These are phyloP conservation scores for Pestalotiopsis sp. DNA, from an alignment of 2,329 filamentous ascomycete genomes.

Conservation along the genomic window DNA sequence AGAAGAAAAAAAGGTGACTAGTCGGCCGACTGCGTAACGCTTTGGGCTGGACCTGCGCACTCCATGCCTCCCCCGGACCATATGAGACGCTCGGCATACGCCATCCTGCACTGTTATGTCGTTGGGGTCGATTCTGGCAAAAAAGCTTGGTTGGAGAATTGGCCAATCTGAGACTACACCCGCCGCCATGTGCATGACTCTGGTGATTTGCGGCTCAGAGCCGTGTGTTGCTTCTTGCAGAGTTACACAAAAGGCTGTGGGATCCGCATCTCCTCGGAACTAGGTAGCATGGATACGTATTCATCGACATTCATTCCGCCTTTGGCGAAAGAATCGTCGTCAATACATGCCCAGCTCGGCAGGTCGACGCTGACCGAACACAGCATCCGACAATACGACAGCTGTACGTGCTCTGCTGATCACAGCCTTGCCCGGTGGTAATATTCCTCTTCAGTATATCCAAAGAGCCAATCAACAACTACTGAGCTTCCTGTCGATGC, in stretches of 20 bases:
- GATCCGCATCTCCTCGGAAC: slow-evolving; percentile 11
- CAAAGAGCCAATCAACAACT: neutral
- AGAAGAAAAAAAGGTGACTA: neutral
- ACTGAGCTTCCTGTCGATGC: neutral
- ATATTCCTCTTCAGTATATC: neutral
- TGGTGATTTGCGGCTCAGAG: slow-evolving; percentile 5
- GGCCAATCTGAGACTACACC: neutral
- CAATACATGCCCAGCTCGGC: neutral
- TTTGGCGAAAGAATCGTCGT: neutral
- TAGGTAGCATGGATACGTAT: neutral
- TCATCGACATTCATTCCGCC: neutral
- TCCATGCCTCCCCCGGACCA: neutral
- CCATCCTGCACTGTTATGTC: neutral
- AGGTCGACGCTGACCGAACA: neutral
- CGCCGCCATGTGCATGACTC: neutral
- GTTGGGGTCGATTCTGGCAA: neutral
- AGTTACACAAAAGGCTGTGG: slow-evolving; percentile 1
- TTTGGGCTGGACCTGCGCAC: neutral
- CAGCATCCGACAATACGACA: neutral
- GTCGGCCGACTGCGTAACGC: neutral
- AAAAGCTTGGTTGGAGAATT: neutral
- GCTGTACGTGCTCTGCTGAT: neutral
- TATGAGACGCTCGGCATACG: slow-evolving; percentile 7
- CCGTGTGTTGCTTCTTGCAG: neutral
- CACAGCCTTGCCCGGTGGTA: neutral